Conservation (phyloP, 805 yeast species). For the Starmerella geochares region DNA sequence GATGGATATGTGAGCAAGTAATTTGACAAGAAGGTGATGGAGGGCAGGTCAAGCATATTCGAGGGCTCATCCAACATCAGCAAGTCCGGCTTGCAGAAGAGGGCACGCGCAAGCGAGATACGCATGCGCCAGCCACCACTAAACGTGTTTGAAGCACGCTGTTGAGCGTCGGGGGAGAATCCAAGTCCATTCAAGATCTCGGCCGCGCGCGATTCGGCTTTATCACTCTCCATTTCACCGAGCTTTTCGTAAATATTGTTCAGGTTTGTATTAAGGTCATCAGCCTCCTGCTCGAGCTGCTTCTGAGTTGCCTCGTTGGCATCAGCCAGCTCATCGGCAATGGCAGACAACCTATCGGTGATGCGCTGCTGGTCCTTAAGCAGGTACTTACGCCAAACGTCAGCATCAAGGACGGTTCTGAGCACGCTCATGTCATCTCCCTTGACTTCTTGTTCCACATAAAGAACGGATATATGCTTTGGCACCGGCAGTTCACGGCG, state of each 20-base stretch:
- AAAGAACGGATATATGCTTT: constrained; percentile 86
- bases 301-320: constrained; percentile 39
- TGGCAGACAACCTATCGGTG: constrained; percentile 62
- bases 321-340: constrained; percentile 59
- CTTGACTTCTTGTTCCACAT: constrained; percentile 92
- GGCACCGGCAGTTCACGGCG: constrained; percentile 92
- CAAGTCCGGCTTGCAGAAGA: constrained; percentile 93
- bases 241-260: constrained; percentile 73
- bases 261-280: constrained; percentile 69
- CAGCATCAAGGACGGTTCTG: constrained; percentile 96
- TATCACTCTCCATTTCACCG: constrained; percentile 89
- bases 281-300: constrained; percentile 80
- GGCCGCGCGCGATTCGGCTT: constrained; percentile 96
- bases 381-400: constrained; percentile 94
- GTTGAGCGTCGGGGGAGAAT: constrained; percentile 78
- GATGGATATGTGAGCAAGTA: constrained; percentile 84
- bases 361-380: constrained; percentile 54
- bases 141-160: constrained; percentile 73
- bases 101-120: constrained; percentile 91
- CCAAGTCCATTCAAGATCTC: constrained; percentile 88
- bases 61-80: constrained; percentile 95
- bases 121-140: constrained; percentile 99
- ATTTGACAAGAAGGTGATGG: constrained; percentile 84
- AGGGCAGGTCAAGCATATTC: constrained; percentile 99
- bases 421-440: constrained; percentile 89